Evolutionary conservation across 2,329 filamentous ascomycete genomes (phyloP), one percentile per base, ranked within the genome.

Genomic region (Aspergillus sp.): DNA sequence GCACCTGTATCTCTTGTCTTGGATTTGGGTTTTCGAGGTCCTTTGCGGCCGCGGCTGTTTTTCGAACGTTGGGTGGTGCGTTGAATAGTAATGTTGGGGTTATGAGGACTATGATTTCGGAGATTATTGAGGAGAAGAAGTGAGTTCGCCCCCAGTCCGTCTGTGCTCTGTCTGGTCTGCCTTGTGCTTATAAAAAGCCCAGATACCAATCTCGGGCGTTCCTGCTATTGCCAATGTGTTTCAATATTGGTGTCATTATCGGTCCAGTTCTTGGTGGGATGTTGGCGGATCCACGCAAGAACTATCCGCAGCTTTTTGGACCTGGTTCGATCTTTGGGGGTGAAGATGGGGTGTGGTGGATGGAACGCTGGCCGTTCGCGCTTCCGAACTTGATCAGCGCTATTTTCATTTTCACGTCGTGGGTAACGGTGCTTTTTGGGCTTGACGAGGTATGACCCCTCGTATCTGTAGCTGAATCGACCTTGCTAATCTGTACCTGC

Each of bases 81-180:
- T 72, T 90, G 49, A 91, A 91, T 69, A 89, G 88, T 2, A 91
- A 90, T 68, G 82, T 90, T 2, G 88, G 88, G 0, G 87, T 91
- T 3, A 88, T 91, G 86, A 78, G 88, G 59, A 90, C 87, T 6
- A 88, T 90, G 83, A 88, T 90, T 46, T 83, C 83, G 2, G 89
- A 91, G 72, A 87, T 89, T 35, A 84, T 91, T 39, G 79, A 81
- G 50, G 88, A 90, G 73, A 89, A 88, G 73, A 88, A 83, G 78
- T 88, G 66, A 39, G 70, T 60, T 11, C 14, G 1, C 7, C 21
- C 3, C 3, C 23, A 2, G 24, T 15, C 44, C 33, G 23, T 27
- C 27, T 21, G 27, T 23, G 21, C 40, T 21, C 15, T 4, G 17
- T 6, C 6, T 27, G 6, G n/a, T 27, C 17, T 21, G 27, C 14